Evolutionary conservation across 2,329 filamentous ascomycete genomes (phyloP).

Genomic region (Drechslerella dactyloides): DNA sequence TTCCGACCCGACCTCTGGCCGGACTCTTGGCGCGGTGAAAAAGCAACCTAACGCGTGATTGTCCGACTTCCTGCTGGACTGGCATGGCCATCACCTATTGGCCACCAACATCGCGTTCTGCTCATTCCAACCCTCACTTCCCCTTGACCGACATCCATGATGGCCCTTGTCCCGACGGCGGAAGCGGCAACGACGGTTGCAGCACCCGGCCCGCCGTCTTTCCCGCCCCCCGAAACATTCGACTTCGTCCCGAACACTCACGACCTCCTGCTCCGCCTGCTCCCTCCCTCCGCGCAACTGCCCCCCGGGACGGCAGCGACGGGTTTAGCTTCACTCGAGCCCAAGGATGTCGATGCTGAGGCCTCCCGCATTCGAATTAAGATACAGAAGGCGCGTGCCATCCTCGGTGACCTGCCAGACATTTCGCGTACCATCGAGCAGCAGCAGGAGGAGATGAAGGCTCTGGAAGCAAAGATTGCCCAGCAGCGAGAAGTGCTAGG

Average conservation of each 20-base stretch:
- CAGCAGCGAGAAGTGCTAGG: slow-evolving; percentile 68
- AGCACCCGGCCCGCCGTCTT: slow-evolving; percentile 54
- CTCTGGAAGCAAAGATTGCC: slow-evolving; percentile 69
- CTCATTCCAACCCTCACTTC: not conserved
- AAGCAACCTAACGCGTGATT: slow-evolving; percentile 28
- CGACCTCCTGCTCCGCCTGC: slow-evolving; percentile 55
- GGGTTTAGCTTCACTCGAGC: slow-evolving; percentile 65
- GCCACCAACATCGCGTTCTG: not conserved
- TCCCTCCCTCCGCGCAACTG: slow-evolving; percentile 56
- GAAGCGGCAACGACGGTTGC: slow-evolving; percentile 52
- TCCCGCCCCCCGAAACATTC: slow-evolving; percentile 57
- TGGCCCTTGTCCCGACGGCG: slow-evolving; percentile 54
- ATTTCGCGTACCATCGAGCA: slow-evolving; percentile 70
- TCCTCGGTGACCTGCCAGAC: slow-evolving; percentile 72
- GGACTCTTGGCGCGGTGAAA: slow-evolving; percentile 38
- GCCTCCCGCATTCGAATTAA: slow-evolving; percentile 81
- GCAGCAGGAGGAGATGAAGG: slow-evolving; percentile 73
- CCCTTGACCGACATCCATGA: slow-evolving; percentile 27
- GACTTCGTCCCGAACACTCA: slow-evolving; percentile 56
- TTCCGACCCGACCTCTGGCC: not conserved
- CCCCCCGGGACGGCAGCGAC: slow-evolving; percentile 52
- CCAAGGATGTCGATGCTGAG: slow-evolving; percentile 79
- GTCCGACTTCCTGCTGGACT: not conserved
- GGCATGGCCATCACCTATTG: not conserved
- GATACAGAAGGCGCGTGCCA: slow-evolving; percentile 75